Percentiles rank a stretch among this genome's conserved stretches.
Conservation (phyloP, 768 basidiomycete genomes). For the Suillus lakei region DNA sequence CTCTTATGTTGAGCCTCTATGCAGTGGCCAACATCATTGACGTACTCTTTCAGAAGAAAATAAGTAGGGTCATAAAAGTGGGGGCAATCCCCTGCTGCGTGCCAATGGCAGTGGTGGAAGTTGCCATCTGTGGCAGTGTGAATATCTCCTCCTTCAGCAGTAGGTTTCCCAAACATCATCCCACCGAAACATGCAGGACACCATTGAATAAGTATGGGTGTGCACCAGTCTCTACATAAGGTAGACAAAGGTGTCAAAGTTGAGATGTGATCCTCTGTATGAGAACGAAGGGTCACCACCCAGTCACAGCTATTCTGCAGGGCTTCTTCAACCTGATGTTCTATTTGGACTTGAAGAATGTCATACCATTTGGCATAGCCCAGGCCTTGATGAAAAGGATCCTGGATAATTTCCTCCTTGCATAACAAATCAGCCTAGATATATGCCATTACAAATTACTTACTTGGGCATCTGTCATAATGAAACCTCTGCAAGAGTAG, state of each 20-base stretch:
- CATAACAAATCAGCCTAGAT: neutral
- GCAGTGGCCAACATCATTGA: slow-evolving; percentile 34
- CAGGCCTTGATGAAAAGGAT: slow-evolving; percentile 37
- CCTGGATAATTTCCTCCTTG: slow-evolving; percentile 29
- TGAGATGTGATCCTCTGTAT: neutral
- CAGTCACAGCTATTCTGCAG: slow-evolving; percentile 13
- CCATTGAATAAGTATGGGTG: slow-evolving; percentile 17
- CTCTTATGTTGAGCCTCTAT: slow-evolving; percentile 31
- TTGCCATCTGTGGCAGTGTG: slow-evolving; percentile 37
- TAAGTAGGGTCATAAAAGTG: slow-evolving; percentile 36
- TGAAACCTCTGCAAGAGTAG: slow-evolving; percentile 19
- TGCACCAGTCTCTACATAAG: neutral
- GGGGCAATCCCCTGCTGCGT: slow-evolving; percentile 35
- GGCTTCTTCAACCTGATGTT: slow-evolving; percentile 17
- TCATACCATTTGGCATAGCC: slow-evolving; percentile 34
- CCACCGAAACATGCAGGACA: slow-evolving; percentile 39
- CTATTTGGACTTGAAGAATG: slow-evolving; percentile 18
- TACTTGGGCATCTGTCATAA: neutral
- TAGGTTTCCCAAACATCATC: slow-evolving; percentile 15
- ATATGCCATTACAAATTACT: slow-evolving; percentile 17
- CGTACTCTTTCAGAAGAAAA: slow-evolving; percentile 38
- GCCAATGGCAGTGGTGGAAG: slow-evolving; percentile 43
- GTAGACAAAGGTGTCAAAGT: neutral
- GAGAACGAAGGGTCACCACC: neutral
- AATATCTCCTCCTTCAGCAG: neutral